Base-by-base conservation (phyloP, 805 yeast genomes). In the Starmera quercuum region DNA sequence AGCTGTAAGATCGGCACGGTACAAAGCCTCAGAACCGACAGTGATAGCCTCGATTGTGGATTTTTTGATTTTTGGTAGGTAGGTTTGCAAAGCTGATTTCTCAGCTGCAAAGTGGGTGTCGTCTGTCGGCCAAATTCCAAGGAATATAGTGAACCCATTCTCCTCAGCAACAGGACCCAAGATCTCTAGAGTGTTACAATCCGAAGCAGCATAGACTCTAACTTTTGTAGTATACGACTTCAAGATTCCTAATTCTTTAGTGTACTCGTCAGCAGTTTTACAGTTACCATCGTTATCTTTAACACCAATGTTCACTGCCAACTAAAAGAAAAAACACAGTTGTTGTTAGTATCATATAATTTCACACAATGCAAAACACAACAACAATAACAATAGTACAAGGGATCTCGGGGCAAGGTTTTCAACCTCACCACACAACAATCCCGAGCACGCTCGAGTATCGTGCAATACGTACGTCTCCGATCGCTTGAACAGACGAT, bases 61-160 rank as follows among this genome's bases (percentile, higher is more conserved):
- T 40, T 73, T 70, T 35, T 84, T 78, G 42, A 87, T 68, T 21
- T 51, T 63, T 49, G 96, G 95, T 59, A 90, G 73, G 61, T 81
- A 83, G 10, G 63, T 37, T 45, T 64, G 49, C 49, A 90, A 70
- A 30, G 96, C 95, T 19, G 56, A 55, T 59, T 83, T 73, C 66
- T 90, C 97, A 10, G 70, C 78, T 29, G 59, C 62, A 56, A 72
- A 88, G 60, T 85, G 94, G 33, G 78, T 59, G 34, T 78, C 85
- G 54, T 86, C 95, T 34, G 71, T 85, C 59, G 97, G 97, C 97
- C 97, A 90, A 47, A 90, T 72, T 58, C 97, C 97, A 29, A 85
- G 65, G 58, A 85, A 74, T 29, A 83, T 58, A 49, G 75, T 69
- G 72, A 87, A 83, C 38, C 87, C 85, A 45, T 77, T 78, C 37